Evolutionary conservation across 2,329 filamentous ascomycete species (phyloP).

Genomic region (Aspergillus luchuensis): DNA sequence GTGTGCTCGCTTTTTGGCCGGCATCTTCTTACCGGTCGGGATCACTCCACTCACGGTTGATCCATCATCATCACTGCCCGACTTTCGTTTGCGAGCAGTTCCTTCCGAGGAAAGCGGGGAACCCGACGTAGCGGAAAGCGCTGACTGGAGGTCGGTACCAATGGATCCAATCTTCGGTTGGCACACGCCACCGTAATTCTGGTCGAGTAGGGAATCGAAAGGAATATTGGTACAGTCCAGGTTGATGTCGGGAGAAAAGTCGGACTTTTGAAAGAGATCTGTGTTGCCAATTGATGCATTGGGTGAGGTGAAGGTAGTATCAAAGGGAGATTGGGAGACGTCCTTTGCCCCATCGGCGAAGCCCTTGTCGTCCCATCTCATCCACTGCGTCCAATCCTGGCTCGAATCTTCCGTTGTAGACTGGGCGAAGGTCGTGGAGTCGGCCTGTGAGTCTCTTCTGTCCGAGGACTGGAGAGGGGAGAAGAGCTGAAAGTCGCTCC

Average conservation of each 20-base stretch:
- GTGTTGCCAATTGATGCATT: constrained; percentile 27
- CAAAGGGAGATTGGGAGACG: constrained; percentile 26
- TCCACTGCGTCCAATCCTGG: constrained; percentile 50
- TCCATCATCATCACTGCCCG: constrained; percentile 57
- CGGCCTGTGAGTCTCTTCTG: constrained; percentile 23
- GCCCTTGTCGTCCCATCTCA: constrained; percentile 47
- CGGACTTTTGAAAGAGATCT: constrained; percentile 21
- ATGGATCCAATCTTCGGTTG: constrained; percentile 8
- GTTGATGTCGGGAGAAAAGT: constrained; percentile 36
- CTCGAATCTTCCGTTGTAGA: constrained; percentile 30
- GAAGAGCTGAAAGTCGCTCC: constrained; percentile 39
- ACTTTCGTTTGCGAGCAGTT: constrained; percentile 67
- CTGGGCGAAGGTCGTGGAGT: constrained; percentile 23
- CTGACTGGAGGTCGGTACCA: constrained; percentile 16
- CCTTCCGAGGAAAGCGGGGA: constrained; percentile 31
- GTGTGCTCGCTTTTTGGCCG: constrained; percentile 89
- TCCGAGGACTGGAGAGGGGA: constrained; percentile 27
- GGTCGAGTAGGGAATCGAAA: constrained; percentile 21
- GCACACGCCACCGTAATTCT: constrained; percentile 8
- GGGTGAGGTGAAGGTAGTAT: constrained; percentile 31
- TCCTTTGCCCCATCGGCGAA: constrained; percentile 33
- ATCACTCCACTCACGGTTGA: constrained; percentile 33
- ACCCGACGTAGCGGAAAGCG: constrained; percentile 22
- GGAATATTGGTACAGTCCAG: constrained; percentile 34
- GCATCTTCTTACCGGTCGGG: constrained; percentile 52